These are phyloP conservation scores for Hemileia vastatrix DNA, from an alignment of 1,284 basidiomycete genomes.

Conservation along the genomic window DNA sequence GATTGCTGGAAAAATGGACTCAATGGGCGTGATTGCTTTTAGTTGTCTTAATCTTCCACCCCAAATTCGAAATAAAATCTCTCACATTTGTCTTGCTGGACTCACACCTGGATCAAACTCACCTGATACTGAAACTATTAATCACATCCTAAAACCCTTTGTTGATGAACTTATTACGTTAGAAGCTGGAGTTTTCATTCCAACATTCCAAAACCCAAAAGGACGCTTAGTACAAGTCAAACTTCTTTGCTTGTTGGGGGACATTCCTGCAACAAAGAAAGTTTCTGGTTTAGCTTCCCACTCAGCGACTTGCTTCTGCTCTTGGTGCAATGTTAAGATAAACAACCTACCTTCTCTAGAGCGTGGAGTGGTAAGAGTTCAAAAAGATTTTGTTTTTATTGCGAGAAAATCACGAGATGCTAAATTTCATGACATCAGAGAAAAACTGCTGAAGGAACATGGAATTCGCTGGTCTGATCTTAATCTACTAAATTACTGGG, in stretches of 20 bases:
- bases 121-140: conserved; percentile 17
- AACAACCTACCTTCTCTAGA: no score
- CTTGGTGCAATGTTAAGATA: not conserved
- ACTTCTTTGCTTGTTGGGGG: no score
- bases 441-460: not conserved
- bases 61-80: conserved; percentile 15
- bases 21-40: conserved; percentile 22
- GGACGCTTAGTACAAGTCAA: conserved; percentile 8
- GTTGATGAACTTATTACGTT: conserved; percentile 15
- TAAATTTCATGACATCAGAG: not conserved
- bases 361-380: no score
- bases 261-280: no score
- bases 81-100: conserved; percentile 20
- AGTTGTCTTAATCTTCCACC: conserved; percentile 24
- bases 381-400: not conserved
- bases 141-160: conserved; percentile 18
- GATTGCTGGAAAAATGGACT: conserved; percentile 1
- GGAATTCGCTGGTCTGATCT: conserved; percentile 15
- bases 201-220: conserved; percentile 5
- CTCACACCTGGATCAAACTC: conserved; percentile 22
- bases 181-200: conserved; percentile 7
- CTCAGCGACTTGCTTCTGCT: no score
- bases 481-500: conserved; percentile 1
- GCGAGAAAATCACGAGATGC: not conserved
- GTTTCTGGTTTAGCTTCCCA: no score